Evolutionary conservation across 768 basidiomycete genomes (phyloP).

Genomic region (Flagelloscypha sp.): DNA sequence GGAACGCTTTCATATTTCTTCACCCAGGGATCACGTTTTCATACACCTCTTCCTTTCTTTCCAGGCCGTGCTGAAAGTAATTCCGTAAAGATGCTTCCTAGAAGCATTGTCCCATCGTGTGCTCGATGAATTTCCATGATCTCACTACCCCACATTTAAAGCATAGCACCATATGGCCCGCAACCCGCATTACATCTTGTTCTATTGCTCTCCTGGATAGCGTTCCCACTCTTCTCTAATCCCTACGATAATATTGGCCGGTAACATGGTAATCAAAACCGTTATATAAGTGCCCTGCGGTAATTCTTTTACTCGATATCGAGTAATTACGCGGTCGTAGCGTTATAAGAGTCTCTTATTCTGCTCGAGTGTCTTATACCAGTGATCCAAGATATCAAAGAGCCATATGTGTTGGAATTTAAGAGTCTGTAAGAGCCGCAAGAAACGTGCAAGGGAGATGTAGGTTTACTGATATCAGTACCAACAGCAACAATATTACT

Average conservation of each 20-base stretch:
- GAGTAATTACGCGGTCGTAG: not conserved
- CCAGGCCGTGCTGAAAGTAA: not conserved
- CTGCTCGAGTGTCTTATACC: not conserved
- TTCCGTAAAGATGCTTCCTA: not conserved
- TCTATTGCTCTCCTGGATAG: not conserved
- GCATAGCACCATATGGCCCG: not conserved
- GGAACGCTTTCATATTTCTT: too few relatives aligned
- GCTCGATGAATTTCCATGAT: not conserved
- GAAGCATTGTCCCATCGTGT: not conserved
- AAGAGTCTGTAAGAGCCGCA: not conserved
- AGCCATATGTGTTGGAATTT: not conserved
- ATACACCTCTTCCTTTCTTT: too few relatives aligned
- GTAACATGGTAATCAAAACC: too few relatives aligned
- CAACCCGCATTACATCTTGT: not conserved
- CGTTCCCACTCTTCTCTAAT: too few relatives aligned
- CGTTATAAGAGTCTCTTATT: not conserved
- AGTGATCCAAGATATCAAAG: not conserved
- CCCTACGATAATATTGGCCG: too few relatives aligned
- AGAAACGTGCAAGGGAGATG: not conserved
- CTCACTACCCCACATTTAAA: conserved; percentile 1
- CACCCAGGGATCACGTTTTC: too few relatives aligned
- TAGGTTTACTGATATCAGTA: not conserved
- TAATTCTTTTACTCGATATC: not conserved
- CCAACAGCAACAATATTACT: not conserved
- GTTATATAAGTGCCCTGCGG: not conserved